phyloP scores from a whole-genome alignment of 306 rosid genomes.

The Sechiopsis laciniata region DNA sequence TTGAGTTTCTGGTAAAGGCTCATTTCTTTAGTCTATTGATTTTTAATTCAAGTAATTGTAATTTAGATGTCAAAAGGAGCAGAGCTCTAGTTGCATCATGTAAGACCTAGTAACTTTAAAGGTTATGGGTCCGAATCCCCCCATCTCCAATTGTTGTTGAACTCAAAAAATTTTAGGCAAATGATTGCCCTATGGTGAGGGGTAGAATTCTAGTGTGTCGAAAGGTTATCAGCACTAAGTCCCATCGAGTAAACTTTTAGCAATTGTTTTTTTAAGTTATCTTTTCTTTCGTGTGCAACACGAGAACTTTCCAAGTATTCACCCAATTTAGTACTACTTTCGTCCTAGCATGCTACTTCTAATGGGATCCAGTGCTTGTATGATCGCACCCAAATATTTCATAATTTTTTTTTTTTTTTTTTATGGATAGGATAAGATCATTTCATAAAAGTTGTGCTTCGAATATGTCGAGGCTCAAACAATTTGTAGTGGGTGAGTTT shows the following conservation, averaged over 20 bases:
- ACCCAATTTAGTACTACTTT: too few relatives aligned
- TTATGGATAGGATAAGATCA: not conserved
- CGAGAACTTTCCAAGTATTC: too few relatives aligned
- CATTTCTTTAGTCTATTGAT: not conserved
- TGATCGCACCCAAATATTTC: too few relatives aligned
- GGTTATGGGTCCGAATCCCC: too few relatives aligned
- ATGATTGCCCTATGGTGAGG: slow-evolving; percentile 3
- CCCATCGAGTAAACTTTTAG: not conserved
- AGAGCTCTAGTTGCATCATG: too few relatives aligned
- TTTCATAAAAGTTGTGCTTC: not conserved
- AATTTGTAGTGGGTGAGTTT: not conserved
- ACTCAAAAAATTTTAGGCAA: not conserved
- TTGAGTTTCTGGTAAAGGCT: slow-evolving; percentile 56
- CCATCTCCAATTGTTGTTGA: too few relatives aligned
- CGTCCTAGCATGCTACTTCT: too few relatives aligned
- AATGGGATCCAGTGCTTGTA: too few relatives aligned
- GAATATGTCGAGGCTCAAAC: not conserved
- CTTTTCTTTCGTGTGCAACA: too few relatives aligned
- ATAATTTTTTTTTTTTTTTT: too few relatives aligned
- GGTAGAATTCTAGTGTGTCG: not conserved
- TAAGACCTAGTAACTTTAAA: too few relatives aligned
- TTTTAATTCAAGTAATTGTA: not conserved
- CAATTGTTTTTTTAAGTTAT: too few relatives aligned
- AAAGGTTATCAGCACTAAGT: not conserved
- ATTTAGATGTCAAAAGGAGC: not conserved